Conservation (phyloP, 176 grass and related monocot genomes). For the Lolium rigidum region DNA sequence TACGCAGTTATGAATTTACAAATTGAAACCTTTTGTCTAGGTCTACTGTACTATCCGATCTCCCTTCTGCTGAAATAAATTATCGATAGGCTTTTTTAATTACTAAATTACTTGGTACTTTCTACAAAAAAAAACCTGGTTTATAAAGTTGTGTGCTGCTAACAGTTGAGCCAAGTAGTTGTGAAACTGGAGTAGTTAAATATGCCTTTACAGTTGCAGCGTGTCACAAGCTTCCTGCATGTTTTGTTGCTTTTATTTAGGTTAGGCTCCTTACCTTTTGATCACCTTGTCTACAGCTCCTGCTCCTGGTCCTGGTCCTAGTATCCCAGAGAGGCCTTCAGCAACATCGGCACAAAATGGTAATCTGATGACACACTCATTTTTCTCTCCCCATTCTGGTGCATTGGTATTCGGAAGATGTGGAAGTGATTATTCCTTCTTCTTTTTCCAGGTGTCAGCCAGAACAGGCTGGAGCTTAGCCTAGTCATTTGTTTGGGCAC, state of each 20-base stretch:
- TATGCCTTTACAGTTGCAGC: slow-evolving; percentile 19
- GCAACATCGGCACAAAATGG: slow-evolving; percentile 75
- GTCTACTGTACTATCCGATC: slow-evolving; percentile 7
- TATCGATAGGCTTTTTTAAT: background rate
- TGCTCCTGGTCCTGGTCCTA: slow-evolving; percentile 57
- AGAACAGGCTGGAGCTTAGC: slow-evolving; percentile 50
- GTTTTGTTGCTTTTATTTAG: slow-evolving; percentile 30
- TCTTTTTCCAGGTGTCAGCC: slow-evolving; percentile 50
- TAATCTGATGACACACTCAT: slow-evolving; percentile 41
- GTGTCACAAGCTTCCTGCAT: slow-evolving; percentile 36
- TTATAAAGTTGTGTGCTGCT: slow-evolving; percentile 18
- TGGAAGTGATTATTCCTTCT: background rate
- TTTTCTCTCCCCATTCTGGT: background rate
- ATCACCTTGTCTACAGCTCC: slow-evolving; percentile 58
- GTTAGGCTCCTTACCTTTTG: slow-evolving; percentile 34
- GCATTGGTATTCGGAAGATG: background rate
- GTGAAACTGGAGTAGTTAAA: slow-evolving; percentile 32
- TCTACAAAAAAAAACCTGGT: background rate
- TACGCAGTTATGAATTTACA: slow-evolving; percentile 7
- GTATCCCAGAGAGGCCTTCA: slow-evolving; percentile 81
- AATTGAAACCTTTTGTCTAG: slow-evolving; percentile 1
- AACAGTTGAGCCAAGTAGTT: slow-evolving; percentile 26
- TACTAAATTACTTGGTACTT: slow-evolving; percentile 7
- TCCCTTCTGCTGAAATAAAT: slow-evolving; percentile 27
- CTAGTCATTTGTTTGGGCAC: slow-evolving; percentile 41